These are phyloP conservation scores for Metschnikowia cubensis DNA, from an alignment of 805 yeast genomes.

Conservation along the genomic window DNA sequence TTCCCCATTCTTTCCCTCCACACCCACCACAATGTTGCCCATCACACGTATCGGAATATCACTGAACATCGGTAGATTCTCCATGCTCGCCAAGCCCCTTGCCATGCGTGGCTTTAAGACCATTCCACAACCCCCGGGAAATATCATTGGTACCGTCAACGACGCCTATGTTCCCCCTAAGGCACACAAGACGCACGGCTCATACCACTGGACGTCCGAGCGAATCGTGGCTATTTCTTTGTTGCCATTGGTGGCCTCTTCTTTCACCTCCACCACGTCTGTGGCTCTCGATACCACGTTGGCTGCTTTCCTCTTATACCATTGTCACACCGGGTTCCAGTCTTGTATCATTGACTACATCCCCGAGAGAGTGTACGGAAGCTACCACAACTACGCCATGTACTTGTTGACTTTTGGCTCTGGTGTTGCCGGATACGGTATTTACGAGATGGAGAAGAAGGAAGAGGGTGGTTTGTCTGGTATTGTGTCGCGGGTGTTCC, in stretches of 20 bases:
- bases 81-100: slow-evolving; percentile 21
- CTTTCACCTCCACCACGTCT: slow-evolving; percentile 52
- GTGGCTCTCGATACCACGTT: slow-evolving; percentile 56
- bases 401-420: slow-evolving; percentile 60
- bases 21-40: slow-evolving; percentile 18
- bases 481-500: slow-evolving; percentile 38
- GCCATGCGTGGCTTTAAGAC: slow-evolving; percentile 36
- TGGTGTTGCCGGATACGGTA: slow-evolving; percentile 63
- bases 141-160: slow-evolving; percentile 66
- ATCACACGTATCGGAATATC: slow-evolving; percentile 28
- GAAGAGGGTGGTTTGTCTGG: slow-evolving; percentile 59
- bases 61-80: slow-evolving; percentile 18
- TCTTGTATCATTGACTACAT: slow-evolving; percentile 77
- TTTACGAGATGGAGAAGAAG: slow-evolving; percentile 62
- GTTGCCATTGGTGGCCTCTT: slow-evolving; percentile 60
- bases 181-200: slow-evolving; percentile 56
- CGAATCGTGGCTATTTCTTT: slow-evolving; percentile 55
- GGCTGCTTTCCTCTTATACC: slow-evolving; percentile 54
- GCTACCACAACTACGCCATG: slow-evolving; percentile 58
- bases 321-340: slow-evolving; percentile 68
- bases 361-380: slow-evolving; percentile 69
- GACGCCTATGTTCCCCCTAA: slow-evolving; percentile 65
- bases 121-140: slow-evolving; percentile 69
- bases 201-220: slow-evolving; percentile 73
- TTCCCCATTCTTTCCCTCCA: background rate